Evolutionary conservation across 331 rosid genomes (phyloP), one percentile per base, ranked within the genome.

Genomic region (Arachis monticola): DNA sequence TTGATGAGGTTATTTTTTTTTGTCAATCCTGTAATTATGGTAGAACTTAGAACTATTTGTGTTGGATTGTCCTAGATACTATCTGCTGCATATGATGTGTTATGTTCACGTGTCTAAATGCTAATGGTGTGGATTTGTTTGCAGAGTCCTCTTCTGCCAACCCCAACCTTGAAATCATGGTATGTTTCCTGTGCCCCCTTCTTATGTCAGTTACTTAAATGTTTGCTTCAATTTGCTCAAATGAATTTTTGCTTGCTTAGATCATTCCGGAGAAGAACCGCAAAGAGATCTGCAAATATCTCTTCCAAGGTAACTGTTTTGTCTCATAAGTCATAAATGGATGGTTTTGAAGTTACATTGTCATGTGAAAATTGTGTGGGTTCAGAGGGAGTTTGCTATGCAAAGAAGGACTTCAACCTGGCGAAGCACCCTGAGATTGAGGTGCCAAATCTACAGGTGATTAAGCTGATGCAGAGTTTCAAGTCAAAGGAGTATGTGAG

Each of bases 391-490:
- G 98, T 93, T 22, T 93, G 97, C 70, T 87, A 8, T 30, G 98
- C 98, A 0, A 88, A 89, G 92, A 91, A 93, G 73, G 97, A 93
- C 77, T 89, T 8, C 80, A 91, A 93, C 72, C 22, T 91, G 80
- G 83, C 96, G 0, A 93, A 91, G 86, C 98, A 93, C 71, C 92
- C 92, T 0, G 97, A 93, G 8, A 91, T 93, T 41, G 98, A 93
- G 22, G 98, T 93, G 68, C 96, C 96, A 5, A 93, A 93, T 63
- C 88, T 93, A 31, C 96, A 93, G 81, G 97, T 91, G 84, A 89
- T 93, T 12, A 93, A 91, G 92, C 87, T 93, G 46, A 91, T 93
- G 96, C 96, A 89, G 87, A 93, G 98, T 73, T 83, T 93, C 71
- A 93, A 93, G 68, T 93, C 98, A 0, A 89, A 85, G 75, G 98